Percentiles rank a stretch among this genome's conserved stretches.
Evolutionary conservation across 2,329 filamentous ascomycete genomes (phyloP).

Genomic region (Cryphonectria parasitica): DNA sequence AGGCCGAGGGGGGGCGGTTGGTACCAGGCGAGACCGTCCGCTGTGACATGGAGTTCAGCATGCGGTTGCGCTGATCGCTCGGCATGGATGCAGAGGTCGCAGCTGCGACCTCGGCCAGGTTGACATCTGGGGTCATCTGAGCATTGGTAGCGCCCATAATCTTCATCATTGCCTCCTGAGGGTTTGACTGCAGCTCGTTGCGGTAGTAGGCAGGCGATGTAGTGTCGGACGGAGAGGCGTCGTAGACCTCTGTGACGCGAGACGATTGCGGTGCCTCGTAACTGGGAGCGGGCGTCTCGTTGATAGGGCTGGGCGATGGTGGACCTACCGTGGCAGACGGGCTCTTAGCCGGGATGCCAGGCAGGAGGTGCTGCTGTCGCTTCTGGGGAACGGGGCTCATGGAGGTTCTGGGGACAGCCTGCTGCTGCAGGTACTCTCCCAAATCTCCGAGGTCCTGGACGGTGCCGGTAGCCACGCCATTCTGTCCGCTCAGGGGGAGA

Average conservation of each 20-base stretch:
- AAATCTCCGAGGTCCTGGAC: slow-evolving; percentile 67
- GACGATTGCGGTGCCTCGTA: slow-evolving; percentile 47
- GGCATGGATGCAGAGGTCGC: slow-evolving; percentile 59
- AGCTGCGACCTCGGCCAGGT: slow-evolving; percentile 61
- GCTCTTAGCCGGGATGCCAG: slow-evolving; percentile 52
- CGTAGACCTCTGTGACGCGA: slow-evolving; percentile 64
- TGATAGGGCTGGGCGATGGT: slow-evolving; percentile 34
- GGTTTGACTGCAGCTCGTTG: slow-evolving; percentile 60
- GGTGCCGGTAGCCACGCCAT: slow-evolving; percentile 53
- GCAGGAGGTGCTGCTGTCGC: slow-evolving; percentile 57
- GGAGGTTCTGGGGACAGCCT: slow-evolving; percentile 43
- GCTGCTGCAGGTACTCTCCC: slow-evolving; percentile 59
- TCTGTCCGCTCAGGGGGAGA: slow-evolving; percentile 59
- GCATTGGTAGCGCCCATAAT: slow-evolving; percentile 69
- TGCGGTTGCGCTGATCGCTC: slow-evolving; percentile 60
- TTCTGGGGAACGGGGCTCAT: slow-evolving; percentile 48
- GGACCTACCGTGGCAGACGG: slow-evolving; percentile 34
- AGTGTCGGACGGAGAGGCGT: slow-evolving; percentile 52
- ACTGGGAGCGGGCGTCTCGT: slow-evolving; percentile 12
- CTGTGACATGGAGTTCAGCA: slow-evolving; percentile 64
- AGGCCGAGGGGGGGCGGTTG: slow-evolving; percentile 33
- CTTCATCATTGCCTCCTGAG: slow-evolving; percentile 66
- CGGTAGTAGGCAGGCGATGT: slow-evolving; percentile 54
- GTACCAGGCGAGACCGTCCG: slow-evolving; percentile 38
- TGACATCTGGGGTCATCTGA: slow-evolving; percentile 50